Conservation (phyloP, 768 basidiomycete species). For the Hortiboletus flavorubellus region DNA sequence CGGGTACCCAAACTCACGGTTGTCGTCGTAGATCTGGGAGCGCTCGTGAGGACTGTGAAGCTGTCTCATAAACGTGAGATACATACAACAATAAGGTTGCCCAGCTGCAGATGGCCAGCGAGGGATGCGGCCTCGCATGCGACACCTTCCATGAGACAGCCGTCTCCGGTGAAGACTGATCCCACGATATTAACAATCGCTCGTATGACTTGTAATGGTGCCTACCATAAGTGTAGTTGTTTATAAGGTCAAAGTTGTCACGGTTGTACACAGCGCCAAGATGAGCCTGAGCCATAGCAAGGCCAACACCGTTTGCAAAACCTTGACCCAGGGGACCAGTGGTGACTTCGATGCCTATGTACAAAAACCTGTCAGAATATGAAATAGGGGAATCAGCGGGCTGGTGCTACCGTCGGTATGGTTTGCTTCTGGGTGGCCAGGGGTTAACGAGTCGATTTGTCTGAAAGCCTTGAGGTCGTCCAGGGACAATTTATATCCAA, state of each 20-base stretch:
- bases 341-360: constrained; percentile 77
- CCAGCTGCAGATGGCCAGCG: constrained; percentile 91
- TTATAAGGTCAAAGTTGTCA: constrained; percentile 73
- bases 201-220: not conserved
- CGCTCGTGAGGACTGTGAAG: constrained; percentile 15
- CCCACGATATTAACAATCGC: constrained; percentile 2
- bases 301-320: constrained; percentile 88
- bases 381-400: not conserved
- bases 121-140: constrained; percentile 89
- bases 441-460: constrained; percentile 85
- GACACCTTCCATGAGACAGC: constrained; percentile 97
- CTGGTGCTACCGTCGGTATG: constrained; percentile 55
- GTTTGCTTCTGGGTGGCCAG: constrained; percentile 85
- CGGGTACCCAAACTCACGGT: constrained; percentile 54
- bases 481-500: constrained; percentile 88
- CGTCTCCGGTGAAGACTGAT: constrained; percentile 87
- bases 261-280: constrained; percentile 89
- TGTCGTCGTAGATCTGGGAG: constrained; percentile 86
- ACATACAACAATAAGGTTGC: constrained; percentile 87
- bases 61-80: constrained; percentile 12
- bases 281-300: constrained; percentile 92
- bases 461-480: constrained; percentile 94
- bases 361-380: constrained; percentile 5
- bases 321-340: constrained; percentile 97
- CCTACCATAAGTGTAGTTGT: constrained; percentile 86